phyloP scores from a whole-genome alignment of 176 grass and related monocot species.

The Ampelocalamus luodianensis region DNA sequence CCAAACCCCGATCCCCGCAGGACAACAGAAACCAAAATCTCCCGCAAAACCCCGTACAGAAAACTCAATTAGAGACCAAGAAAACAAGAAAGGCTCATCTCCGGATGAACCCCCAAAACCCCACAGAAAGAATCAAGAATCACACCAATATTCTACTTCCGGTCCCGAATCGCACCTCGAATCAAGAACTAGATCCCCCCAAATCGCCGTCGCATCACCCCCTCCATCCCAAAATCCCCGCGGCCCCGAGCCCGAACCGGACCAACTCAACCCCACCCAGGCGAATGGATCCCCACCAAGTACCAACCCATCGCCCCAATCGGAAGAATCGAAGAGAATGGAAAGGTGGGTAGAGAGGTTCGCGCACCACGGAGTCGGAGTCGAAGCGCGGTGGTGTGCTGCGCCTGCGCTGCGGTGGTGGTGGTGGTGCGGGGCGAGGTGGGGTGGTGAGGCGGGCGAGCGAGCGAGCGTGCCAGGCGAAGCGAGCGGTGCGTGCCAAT shows the following conservation, averaged over 20 bases:
- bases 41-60: background rate
- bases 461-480: no score
- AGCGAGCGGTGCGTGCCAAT: background rate
- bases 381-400: background rate
- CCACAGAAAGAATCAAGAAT: background rate
- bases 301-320: background rate
- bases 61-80: background rate
- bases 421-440: background rate
- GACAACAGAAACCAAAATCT: background rate
- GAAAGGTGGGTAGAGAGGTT: background rate
- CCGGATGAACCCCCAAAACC: background rate
- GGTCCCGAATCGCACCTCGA: background rate
- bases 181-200: constrained; percentile 1
- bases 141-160: background rate
- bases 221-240: no score
- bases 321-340: background rate
- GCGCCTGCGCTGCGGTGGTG: background rate
- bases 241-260: background rate
- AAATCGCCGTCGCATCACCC: background rate
- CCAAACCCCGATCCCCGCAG: background rate
- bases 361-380: constrained; percentile 17
- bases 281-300: background rate
- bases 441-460: background rate
- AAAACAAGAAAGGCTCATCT: background rate
- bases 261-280: background rate